Evolutionary conservation across 306 rosid genomes (phyloP).

Genomic region (Crotalaria pallida): DNA sequence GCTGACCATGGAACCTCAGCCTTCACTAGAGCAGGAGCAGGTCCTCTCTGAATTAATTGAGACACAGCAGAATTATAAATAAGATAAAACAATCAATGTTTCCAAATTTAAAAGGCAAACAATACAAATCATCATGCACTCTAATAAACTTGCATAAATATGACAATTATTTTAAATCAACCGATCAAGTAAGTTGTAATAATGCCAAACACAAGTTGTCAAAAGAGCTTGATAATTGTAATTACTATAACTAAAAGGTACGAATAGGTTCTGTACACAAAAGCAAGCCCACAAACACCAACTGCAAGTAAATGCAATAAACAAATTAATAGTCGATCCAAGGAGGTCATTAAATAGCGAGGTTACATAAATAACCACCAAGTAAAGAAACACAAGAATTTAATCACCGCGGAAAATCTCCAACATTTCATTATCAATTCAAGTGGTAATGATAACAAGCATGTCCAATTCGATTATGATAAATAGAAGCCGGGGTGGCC

Average conservation of each 20-base stretch:
- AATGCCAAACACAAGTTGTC: neutral
- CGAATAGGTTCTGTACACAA: neutral
- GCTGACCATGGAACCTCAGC: slow-evolving; percentile 98
- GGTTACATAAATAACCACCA: neutral
- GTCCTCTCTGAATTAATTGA: slow-evolving; percentile 56
- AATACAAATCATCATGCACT: neutral
- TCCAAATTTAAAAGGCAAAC: neutral
- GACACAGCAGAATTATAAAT: neutral
- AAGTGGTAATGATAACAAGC: neutral
- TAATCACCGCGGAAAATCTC: neutral
- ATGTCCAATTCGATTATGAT: neutral
- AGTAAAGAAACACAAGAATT: neutral
- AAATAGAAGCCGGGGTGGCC: neutral
- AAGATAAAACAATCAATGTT: neutral
- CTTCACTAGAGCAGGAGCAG: slow-evolving; percentile 66
- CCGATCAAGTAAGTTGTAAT: neutral
- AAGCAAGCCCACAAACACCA: neutral
- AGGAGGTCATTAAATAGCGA: neutral
- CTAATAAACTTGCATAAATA: neutral
- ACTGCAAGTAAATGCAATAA: neutral
- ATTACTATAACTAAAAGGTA: neutral
- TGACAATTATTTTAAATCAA: neutral
- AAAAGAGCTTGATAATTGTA: neutral
- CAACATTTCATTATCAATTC: neutral
- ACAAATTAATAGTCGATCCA: neutral